phyloP scores from a whole-genome alignment of 129 eudicot genomes.

The Escallonia herrerae region DNA sequence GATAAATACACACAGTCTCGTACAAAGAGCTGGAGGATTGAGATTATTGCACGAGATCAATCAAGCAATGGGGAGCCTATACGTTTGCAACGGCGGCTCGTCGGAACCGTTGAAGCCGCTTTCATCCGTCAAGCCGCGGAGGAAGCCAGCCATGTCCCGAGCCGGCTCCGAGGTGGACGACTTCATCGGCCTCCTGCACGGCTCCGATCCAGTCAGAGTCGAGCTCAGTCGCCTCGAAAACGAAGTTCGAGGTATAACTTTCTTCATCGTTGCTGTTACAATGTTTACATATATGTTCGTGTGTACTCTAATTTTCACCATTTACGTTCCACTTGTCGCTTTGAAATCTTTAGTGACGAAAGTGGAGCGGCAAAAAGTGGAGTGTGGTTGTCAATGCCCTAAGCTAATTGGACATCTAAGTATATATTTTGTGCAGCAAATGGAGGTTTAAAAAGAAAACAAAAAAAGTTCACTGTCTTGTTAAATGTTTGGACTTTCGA shows the following conservation, averaged over 20 bases:
- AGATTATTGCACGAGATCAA: neutral
- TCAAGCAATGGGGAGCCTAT: slow-evolving; percentile 30
- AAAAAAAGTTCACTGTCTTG: too few relatives aligned
- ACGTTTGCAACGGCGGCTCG: slow-evolving; percentile 23
- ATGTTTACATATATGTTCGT: neutral
- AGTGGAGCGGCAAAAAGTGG: too few relatives aligned
- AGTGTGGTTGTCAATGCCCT: too few relatives aligned
- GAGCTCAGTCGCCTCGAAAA: slow-evolving; percentile 84
- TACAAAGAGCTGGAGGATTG: neutral
- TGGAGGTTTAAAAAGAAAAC: too few relatives aligned
- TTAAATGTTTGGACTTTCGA: too few relatives aligned
- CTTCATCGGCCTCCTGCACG: slow-evolving; percentile 44
- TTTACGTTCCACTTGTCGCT: too few relatives aligned
- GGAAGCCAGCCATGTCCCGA: slow-evolving; percentile 29
- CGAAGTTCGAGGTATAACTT: slow-evolving; percentile 51
- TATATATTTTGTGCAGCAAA: too few relatives aligned
- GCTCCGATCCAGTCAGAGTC: slow-evolving; percentile 79
- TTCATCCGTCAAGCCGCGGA: slow-evolving; percentile 38
- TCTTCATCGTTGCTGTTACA: neutral
- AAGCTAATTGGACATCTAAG: too few relatives aligned
- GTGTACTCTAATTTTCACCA: too few relatives aligned
- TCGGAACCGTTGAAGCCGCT: slow-evolving; percentile 21
- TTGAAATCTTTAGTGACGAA: too few relatives aligned
- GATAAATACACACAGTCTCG: too few relatives aligned
- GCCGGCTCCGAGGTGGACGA: slow-evolving; percentile 59